Base-by-base conservation (phyloP, 2,329 filamentous ascomycete species). In the Alternaria brassicae region DNA sequence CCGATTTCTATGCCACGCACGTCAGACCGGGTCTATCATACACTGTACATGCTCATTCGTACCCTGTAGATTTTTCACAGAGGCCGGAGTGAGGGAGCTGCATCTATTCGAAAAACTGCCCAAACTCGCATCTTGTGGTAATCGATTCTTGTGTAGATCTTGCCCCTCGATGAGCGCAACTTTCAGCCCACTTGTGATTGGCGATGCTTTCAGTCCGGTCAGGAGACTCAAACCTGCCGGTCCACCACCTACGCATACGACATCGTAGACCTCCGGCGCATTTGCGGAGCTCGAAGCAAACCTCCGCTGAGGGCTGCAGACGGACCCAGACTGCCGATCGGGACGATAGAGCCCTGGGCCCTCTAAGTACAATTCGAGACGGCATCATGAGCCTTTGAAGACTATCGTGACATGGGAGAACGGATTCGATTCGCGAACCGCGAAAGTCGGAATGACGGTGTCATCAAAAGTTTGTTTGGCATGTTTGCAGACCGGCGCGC, bases 121-220 rank as follows among this genome's bases (percentile, higher is more conserved):
- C 6, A 85, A 77, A 3, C 88, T 86, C 7, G 91, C 70, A 62
- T 77, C 86, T 53, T 86, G 86, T 83, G 89, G 92, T 23, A 85
- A 80, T 49, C 85, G 85, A 52, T 86, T 84, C 71, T 89, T 91
- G 67, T 84, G 81, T 32, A 99, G 86, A 74, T 96, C 89, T 79
- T 97, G 93, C 34, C 89, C 89, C 82, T 99, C 95, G 71, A 99
- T 86, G 60, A 99, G 88, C 60, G 94, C 95, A 41, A 97, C 86
- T 70, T 90, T 91, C 25, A 99, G 87, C 62, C 88, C 84, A 28
- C 89, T 87, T 2, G 95, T 96, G 17, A 86, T 80, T 6, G 90
- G 88, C 17, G 90, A 93, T 12, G 92, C 85, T 67, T 80, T 78
- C 57, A 81, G 61, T 6, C 75, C 79, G 34, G 77, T 72, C 23